phyloP scores from a whole-genome alignment of 108 stramenopile genomes.

The Hondaea fermentalgiana region DNA sequence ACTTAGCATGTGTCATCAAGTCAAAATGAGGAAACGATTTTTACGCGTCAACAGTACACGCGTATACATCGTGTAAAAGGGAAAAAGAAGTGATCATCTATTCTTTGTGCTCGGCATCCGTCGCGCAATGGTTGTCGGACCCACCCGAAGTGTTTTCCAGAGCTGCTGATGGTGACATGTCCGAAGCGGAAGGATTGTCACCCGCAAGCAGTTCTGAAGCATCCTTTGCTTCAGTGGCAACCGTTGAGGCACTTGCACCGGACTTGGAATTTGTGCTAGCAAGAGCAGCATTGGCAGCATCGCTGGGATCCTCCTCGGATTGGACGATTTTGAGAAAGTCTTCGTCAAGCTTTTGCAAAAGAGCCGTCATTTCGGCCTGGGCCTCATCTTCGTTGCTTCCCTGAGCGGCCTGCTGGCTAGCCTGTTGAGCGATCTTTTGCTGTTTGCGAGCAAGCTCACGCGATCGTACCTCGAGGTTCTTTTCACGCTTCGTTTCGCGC shows the following conservation, averaged over 20 bases:
- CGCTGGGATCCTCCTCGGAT: background rate
- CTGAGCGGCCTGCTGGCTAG: conserved; percentile 22
- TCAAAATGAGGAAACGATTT: too few species aligned
- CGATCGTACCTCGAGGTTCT: conserved; percentile 61
- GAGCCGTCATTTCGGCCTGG: background rate
- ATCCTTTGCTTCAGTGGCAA: background rate
- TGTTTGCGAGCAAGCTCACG: conserved; percentile 41
- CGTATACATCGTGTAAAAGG: too few species aligned
- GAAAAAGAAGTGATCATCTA: too few species aligned
- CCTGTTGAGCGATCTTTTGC: conserved; percentile 38
- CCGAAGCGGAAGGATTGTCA: background rate
- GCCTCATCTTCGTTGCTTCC: background rate
- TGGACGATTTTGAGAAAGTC: conserved; percentile 7
- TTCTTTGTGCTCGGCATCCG: too few species aligned
- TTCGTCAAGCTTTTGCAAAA: conserved; percentile 8
- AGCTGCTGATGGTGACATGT: too few species aligned
- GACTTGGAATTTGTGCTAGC: background rate
- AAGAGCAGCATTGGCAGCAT: background rate
- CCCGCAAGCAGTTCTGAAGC: background rate
- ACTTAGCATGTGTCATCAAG: too few species aligned
- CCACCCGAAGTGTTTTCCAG: too few species aligned
- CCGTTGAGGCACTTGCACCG: background rate
- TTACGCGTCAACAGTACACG: too few species aligned
- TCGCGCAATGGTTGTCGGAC: too few species aligned
- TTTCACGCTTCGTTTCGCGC: conserved; percentile 71